Evolutionary conservation across 1,284 basidiomycete genomes (phyloP).

Genomic region (Caloboletus firmus): DNA sequence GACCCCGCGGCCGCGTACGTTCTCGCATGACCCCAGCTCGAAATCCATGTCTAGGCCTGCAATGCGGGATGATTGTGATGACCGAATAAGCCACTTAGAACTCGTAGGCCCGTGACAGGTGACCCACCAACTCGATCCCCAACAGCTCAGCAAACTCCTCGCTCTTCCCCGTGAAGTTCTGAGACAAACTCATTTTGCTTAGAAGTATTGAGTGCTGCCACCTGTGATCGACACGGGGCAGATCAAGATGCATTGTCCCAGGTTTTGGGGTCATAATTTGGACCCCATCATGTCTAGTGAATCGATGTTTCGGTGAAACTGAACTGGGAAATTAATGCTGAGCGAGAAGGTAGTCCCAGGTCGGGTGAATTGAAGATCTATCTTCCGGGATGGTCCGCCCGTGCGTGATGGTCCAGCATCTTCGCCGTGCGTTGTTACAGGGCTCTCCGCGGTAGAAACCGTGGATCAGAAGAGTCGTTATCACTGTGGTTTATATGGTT

Average conservation of each 20-base stretch:
- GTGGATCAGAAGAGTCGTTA: neutral
- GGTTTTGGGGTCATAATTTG: neutral
- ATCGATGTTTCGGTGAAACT: constrained; percentile 2
- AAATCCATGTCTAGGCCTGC: neutral
- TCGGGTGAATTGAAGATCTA: neutral
- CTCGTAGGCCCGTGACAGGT: neutral
- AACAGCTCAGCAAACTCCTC: neutral
- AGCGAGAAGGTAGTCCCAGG: neutral
- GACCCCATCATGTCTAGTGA: neutral
- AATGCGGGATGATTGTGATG: constrained; percentile 4
- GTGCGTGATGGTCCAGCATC: neutral
- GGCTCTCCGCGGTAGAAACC: constrained; percentile 4
- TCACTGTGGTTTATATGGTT: neutral
- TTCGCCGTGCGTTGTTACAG: neutral
- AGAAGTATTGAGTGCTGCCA: neutral
- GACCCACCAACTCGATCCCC: neutral
- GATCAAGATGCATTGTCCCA: neutral
- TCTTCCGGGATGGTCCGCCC: neutral
- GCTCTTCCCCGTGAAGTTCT: constrained; percentile 2
- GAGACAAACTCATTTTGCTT: neutral
- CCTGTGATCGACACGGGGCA: neutral
- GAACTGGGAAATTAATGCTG: neutral
- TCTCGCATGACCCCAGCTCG: neutral
- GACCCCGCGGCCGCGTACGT: constrained; percentile 1
- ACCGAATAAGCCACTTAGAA: neutral